A percentile compares a stretch with the other conserved stretches of the same genome.
Conservation (phyloP, 805 yeast genomes). For the Ogataea populi-albae region DNA sequence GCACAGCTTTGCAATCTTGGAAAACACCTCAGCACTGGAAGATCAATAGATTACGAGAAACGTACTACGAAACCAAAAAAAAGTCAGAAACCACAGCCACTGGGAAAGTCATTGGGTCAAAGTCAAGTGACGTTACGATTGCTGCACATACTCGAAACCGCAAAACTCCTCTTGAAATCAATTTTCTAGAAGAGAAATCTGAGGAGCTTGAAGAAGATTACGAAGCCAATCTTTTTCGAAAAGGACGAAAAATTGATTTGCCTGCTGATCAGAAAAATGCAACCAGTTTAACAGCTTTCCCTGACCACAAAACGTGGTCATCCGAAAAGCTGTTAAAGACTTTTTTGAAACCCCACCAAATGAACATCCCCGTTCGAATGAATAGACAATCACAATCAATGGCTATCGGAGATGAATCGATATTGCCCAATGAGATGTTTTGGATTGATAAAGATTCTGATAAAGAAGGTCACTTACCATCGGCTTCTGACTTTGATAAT, state of each 20-base stretch:
- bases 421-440: slow-evolving; percentile 56
- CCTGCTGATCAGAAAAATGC: slow-evolving; percentile 39
- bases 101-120: no score
- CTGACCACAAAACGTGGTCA: slow-evolving; percentile 53
- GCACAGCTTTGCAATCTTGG: slow-evolving; percentile 66
- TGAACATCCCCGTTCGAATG: no score
- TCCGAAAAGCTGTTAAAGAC: slow-evolving; percentile 64
- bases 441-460: slow-evolving; percentile 64
- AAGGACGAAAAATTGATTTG: slow-evolving; percentile 35
- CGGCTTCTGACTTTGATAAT: slow-evolving; percentile 31
- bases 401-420: no score
- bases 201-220: slow-evolving; percentile 32
- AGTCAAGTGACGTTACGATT: no score
- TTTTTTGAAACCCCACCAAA: slow-evolving; percentile 58
- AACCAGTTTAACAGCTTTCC: slow-evolving; percentile 17
- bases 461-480: slow-evolving; percentile 28
- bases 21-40: slow-evolving; percentile 90
- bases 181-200: slow-evolving; percentile 23
- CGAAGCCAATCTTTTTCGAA: slow-evolving; percentile 30
- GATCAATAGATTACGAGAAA: slow-evolving; percentile 54
- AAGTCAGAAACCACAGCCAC: no score
- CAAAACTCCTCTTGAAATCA: slow-evolving; percentile 24
- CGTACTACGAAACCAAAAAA: no score
- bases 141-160: no score
- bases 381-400: no score